phyloP scores from a whole-genome alignment of 352 stramenopile species.

The Globisporangium ultimum region DNA sequence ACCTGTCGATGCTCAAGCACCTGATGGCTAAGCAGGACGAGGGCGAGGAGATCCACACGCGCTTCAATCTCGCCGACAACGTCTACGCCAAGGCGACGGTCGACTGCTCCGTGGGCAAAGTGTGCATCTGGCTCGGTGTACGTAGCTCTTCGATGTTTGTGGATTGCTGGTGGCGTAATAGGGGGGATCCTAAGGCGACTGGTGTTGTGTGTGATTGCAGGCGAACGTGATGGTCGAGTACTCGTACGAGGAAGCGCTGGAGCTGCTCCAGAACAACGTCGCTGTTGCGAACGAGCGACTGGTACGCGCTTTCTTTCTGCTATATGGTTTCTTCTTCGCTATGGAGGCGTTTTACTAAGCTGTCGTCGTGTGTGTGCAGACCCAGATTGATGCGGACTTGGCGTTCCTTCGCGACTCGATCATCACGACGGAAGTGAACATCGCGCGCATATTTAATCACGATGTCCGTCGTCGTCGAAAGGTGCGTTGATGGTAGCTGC shows the following conservation, averaged over 20 bases:
- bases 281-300: conserved; percentile 63
- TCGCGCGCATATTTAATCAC: conserved; percentile 97
- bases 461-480: conserved; percentile 88
- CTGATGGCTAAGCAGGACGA: conserved; percentile 64
- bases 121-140: conserved; percentile 96
- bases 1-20: conserved; percentile 50
- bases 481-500: conserved; percentile 17
- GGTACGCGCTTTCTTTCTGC: conserved; percentile 22
- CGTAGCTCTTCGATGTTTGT: conserved; percentile 7
- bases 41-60: conserved; percentile 77
- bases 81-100: conserved; percentile 95
- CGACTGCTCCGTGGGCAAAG: conserved; percentile 85
- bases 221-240: conserved; percentile 98
- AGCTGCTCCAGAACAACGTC: conserved; percentile 83
- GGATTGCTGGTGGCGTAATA: background rate
- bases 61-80: conserved; percentile 95
- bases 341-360: too few relatives aligned
- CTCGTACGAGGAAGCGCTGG: conserved; percentile 94
- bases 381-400: conserved; percentile 89
- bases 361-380: conserved; percentile 20
- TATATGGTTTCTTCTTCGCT: too few relatives aligned
- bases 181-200: too few relatives aligned
- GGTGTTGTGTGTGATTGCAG: conserved; percentile 4
- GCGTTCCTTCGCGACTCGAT: conserved; percentile 95
- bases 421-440: conserved; percentile 97